phyloP scores from a whole-genome alignment of 768 basidiomycete species.

The Lanmaoa pseudosensibilis region DNA sequence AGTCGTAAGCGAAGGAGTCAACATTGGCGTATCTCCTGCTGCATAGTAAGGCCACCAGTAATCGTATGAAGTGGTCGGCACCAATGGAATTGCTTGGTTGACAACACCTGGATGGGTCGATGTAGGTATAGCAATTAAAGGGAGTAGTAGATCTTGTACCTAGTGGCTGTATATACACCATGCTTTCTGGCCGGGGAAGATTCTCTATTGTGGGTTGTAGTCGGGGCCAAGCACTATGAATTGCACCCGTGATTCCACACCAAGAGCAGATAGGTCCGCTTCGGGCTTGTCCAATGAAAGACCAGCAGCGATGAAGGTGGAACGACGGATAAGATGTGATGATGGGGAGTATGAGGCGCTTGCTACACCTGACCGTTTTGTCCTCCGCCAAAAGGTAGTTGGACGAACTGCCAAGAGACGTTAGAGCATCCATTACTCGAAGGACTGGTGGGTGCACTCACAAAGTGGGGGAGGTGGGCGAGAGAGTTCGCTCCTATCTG shows the following conservation, averaged over 20 bases:
- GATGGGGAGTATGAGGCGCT: slow-evolving; percentile 72
- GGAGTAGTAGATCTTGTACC: slow-evolving; percentile 13
- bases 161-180: slow-evolving; percentile 21
- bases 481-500: slow-evolving; percentile 42
- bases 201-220: slow-evolving; percentile 25
- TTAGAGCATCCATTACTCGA: not conserved
- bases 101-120: slow-evolving; percentile 5
- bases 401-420: slow-evolving; percentile 59
- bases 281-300: slow-evolving; percentile 61
- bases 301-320: slow-evolving; percentile 78
- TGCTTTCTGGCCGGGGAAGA: not conserved
- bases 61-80: slow-evolving; percentile 27
- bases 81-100: slow-evolving; percentile 15
- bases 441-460: slow-evolving; percentile 36
- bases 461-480: slow-evolving; percentile 65
- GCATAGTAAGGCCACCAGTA: slow-evolving; percentile 43
- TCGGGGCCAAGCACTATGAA: slow-evolving; percentile 42
- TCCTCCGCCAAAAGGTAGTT: slow-evolving; percentile 79
- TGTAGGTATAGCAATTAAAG: slow-evolving; percentile 3
- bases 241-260: slow-evolving; percentile 57
- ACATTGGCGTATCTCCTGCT: slow-evolving; percentile 21
- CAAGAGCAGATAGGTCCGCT: slow-evolving; percentile 59
- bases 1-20: slow-evolving; percentile 5
- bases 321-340: slow-evolving; percentile 69
- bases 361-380: slow-evolving; percentile 68